phyloP scores from a whole-genome alignment of 2,329 filamentous ascomycete species.

The Sporothrix euskadiensis region DNA sequence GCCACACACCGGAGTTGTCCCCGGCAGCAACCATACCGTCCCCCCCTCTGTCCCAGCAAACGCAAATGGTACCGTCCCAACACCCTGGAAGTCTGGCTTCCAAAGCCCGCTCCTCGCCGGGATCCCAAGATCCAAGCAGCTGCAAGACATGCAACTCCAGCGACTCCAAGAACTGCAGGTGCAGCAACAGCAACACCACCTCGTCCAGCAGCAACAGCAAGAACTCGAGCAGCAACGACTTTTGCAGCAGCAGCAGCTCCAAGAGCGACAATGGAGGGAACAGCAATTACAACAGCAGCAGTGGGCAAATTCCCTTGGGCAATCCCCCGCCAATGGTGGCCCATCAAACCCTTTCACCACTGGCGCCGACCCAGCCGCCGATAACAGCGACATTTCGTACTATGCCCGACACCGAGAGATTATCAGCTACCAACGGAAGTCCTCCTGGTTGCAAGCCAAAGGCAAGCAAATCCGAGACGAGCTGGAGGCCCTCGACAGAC shows the following conservation, averaged over 20 bases:
- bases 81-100: not conserved
- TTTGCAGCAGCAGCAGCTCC: conserved; percentile 11
- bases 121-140: not conserved
- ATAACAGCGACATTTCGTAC: not conserved
- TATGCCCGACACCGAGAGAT: not conserved
- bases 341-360: not conserved
- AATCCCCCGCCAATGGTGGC: not conserved
- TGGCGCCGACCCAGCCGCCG: not conserved
- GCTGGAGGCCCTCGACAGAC: not conserved
- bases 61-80: not conserved
- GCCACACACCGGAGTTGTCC: not conserved
- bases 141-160: not conserved
- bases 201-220: conserved; percentile 4
- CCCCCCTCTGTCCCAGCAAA: not conserved
- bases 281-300: conserved; percentile 14
- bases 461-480: not conserved
- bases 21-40: not conserved
- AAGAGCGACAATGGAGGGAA: not conserved
- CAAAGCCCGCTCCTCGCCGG: not conserved
- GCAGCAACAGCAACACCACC: conserved; percentile 21
- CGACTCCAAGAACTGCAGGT: not conserved
- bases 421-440: not conserved
- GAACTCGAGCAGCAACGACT: conserved; percentile 11
- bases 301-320: not conserved
- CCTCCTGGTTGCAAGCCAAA: not conserved